These are phyloP conservation scores for Podospora pseudocomata DNA, from an alignment of 495 filamentous ascomycete species.

Conservation along the genomic window DNA sequence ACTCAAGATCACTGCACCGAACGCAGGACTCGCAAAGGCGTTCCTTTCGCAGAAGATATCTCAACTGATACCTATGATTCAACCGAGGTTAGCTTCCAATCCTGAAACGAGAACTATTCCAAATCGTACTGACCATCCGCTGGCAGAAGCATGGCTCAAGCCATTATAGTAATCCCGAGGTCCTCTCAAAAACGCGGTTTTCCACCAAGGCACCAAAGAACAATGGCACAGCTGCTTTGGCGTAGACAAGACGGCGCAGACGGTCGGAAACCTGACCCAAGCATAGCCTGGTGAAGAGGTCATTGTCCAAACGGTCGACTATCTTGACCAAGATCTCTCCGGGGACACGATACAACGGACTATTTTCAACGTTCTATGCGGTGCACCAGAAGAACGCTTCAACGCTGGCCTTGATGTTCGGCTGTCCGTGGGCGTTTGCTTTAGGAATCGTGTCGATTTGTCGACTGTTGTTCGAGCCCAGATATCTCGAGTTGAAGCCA, in stretches of 20 bases:
- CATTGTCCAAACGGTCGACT: neutral
- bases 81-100: neutral
- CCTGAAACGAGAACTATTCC: neutral
- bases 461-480: neutral
- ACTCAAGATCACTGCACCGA: neutral
- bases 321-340: neutral
- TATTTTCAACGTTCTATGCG: neutral
- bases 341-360: neutral
- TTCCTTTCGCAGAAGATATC: neutral
- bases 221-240: neutral
- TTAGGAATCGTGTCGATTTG: neutral
- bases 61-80: neutral
- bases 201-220: neutral
- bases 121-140: neutral
- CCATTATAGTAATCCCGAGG: neutral
- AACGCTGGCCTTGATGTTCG: neutral
- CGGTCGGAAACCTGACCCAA: neutral
- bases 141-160: neutral
- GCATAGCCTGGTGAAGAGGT: neutral
- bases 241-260: neutral
- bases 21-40: neutral
- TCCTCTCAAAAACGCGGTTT: neutral
- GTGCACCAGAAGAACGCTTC: neutral
- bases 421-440: neutral
- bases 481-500: neutral